Conservation (phyloP, 2,329 filamentous ascomycete species). For the Hirsutella rhossiliensis region DNA sequence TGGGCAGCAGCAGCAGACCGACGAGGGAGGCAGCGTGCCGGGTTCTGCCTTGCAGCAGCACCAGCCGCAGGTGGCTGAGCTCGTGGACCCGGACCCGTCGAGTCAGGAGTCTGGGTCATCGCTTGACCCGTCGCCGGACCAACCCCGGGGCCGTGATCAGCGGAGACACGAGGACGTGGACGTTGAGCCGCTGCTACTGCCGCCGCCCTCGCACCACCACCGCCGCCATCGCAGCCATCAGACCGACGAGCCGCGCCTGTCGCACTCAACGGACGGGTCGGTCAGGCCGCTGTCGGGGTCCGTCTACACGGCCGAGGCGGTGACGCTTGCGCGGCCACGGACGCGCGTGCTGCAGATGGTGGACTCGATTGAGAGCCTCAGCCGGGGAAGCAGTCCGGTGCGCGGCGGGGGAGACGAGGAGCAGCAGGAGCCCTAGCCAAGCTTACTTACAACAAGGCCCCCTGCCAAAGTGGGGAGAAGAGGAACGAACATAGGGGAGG, state of each 20-base stretch:
- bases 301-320: constrained; percentile 33
- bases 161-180: neutral
- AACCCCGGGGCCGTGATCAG: neutral
- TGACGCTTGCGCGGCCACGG: constrained; percentile 27
- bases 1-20: constrained; percentile 10
- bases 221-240: too few relatives aligned
- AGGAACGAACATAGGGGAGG: too few relatives aligned
- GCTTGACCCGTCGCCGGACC: neutral
- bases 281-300: constrained; percentile 19
- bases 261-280: constrained; percentile 17
- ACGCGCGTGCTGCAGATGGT: constrained; percentile 43
- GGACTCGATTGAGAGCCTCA: constrained; percentile 38
- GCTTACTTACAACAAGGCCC: too few relatives aligned
- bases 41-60: neutral
- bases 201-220: neutral
- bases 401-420: neutral
- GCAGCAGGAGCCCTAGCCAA: neutral
- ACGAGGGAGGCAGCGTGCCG: constrained; percentile 10
- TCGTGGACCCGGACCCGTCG: constrained; percentile 23
- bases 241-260: constrained; percentile 8
- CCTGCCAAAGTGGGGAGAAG: too few relatives aligned
- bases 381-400: constrained; percentile 26
- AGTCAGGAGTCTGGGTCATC: neutral
- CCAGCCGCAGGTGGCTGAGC: constrained; percentile 21
- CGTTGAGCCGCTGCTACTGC: neutral